Conservation (phyloP, 345 rosid genomes). For the Orychophragmus violaceus region DNA sequence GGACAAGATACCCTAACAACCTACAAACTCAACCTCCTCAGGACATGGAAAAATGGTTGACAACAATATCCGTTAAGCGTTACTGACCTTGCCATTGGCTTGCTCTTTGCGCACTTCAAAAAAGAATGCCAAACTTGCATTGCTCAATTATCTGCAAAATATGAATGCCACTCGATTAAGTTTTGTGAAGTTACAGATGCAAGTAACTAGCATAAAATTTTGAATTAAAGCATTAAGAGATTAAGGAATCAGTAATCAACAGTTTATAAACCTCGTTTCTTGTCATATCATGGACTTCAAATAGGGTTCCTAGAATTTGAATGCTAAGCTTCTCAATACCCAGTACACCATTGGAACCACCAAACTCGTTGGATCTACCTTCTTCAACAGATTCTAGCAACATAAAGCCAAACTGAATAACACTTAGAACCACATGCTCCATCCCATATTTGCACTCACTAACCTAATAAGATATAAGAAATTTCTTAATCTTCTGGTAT, state of each 20-base stretch:
- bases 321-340: conserved; percentile 66
- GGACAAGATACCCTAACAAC: conserved; percentile 53
- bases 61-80: not conserved
- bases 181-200: not conserved
- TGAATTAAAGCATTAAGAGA: not conserved
- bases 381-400: conserved; percentile 63
- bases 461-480: conserved; percentile 39
- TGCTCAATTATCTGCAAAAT: conserved; percentile 74
- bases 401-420: conserved; percentile 61
- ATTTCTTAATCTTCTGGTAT: not conserved
- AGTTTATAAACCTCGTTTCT: conserved; percentile 61
- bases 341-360: conserved; percentile 40
- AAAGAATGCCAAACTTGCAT: conserved; percentile 68
- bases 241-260: not conserved
- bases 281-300: conserved; percentile 79
- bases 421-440: conserved; percentile 75
- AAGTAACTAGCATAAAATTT: not conserved
- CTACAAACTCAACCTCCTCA: conserved; percentile 37
- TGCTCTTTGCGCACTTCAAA: conserved; percentile 57
- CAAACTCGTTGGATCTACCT: conserved; percentile 24
- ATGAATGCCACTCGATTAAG: not conserved
- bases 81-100: conserved; percentile 51
- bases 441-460: conserved; percentile 67
- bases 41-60: not conserved
- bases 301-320: conserved; percentile 62